Base-by-base conservation (phyloP, 768 basidiomycete genomes). In the Amyloporia xantha region DNA sequence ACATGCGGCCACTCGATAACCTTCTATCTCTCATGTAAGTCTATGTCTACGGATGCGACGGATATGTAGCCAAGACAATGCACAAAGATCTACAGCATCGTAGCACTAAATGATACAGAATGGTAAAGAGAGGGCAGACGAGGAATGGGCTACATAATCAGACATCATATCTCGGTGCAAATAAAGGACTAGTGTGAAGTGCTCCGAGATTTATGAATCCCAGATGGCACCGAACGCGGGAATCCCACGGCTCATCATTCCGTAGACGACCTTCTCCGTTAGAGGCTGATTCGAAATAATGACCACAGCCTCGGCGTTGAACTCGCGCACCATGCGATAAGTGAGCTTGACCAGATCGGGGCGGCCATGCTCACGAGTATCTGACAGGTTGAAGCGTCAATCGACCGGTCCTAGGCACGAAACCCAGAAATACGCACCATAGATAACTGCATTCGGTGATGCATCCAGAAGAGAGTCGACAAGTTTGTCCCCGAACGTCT, bases 141-240 rank as follows among this genome's bases (percentile, higher is more conserved):
- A n/a, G n/a, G n/a, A n/a, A n/a, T n/a, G n/a, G n/a, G n/a, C n/a
- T n/a, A n/a, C n/a, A n/a, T n/a, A n/a, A n/a, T n/a, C n/a, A n/a
- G n/a, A n/a, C n/a, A n/a, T n/a, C n/a, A n/a, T n/a, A n/a, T n/a
- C n/a, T n/a, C n/a, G n/a, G n/a, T n/a, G n/a, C n/a, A n/a, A n/a
- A n/a, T n/a, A n/a, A n/a, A n/a, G n/a, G n/a, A n/a, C n/a, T n/a
- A n/a, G n/a, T n/a, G n/a, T n/a, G n/a, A n/a, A n/a, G n/a, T n/a
- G n/a, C n/a, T n/a, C n/a, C n/a, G 11, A 15, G 6, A 5, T 38
- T 62, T 45, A 80, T 5, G 77, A 79, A 58, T 82, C 77, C 76
- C 76, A 81, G 52, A 79, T 79, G 5, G 78, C 76, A 23, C 78
- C 78, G 52, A 78, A 82, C 2, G 78, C 77, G n/a, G 78, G 77